Evolutionary conservation across 164 flowering plant genomes (phyloP), one percentile per base, ranked within the genome.

Genomic region (Protea cynaroides): DNA sequence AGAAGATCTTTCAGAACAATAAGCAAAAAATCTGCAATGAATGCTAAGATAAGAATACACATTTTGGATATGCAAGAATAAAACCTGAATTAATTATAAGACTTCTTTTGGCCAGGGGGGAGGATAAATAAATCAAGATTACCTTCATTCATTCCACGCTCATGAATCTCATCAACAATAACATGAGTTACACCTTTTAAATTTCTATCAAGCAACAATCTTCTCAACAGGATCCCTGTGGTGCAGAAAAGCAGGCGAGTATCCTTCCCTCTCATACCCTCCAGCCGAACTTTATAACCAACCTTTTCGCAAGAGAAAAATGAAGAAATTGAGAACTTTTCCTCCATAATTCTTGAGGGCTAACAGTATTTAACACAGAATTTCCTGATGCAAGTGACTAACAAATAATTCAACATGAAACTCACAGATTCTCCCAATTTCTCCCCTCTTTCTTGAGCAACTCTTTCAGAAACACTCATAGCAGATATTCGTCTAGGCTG

Each of bases 131-230:
- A 29, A 29, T 2, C 34, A 29, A 29, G 34, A 14, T 55, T 80
- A 88, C 99, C 99, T 86, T 95, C 99, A 86, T 92, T 95, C 86
- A 95, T 92, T 69, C 99, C 99, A 74, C 97, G 96, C 67, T 92
- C 99, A 69, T 95, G 97, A 72, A 95, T 90, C 75, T 95, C 99
- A 81, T 95, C 99, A 57, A 95, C 90, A 66, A 95, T 81, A 63
- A 95, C 95, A 82, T 95, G 97, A 67, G 86, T 85, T 61, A 92
- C 78, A 38, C 96, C 97, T 70, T 84, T 89, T 77, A 95, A 81
- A 77, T 74, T 86, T 75, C 96, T 81, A 71, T 95, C 99, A 64
- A 81, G 87, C 38, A 90, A 85, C 73, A 95, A 77, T 65, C 96
- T 86, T 75, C 99, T 81, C 75, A 95, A 73, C 74, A 95, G 76